Evolutionary conservation across 768 basidiomycete species (phyloP), one percentile per base, ranked within the genome.

Genomic region (Kwoniella botswanensis): DNA sequence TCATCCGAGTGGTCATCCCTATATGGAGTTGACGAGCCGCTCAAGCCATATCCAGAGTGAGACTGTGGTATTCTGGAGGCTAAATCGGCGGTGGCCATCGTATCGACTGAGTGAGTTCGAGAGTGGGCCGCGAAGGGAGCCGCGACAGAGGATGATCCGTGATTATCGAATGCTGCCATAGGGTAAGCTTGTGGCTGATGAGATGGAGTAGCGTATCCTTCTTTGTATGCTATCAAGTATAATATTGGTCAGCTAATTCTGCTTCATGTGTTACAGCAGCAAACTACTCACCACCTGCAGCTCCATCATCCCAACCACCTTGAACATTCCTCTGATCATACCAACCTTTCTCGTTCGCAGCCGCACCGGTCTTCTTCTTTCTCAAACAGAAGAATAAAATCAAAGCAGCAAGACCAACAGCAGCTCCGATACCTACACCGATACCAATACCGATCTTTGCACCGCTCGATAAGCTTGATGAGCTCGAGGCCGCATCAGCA

Each of bases 361-460:
- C 71, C 50, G 42, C 50, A 26, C 68, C 60, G 35, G 68, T 71
- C 69, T 68, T 75, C 72, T 70, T 74, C 65, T 65, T 68, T 63
- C 71, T 66, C 18, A 79, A 29, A 53, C 74, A 75, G 71, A 67
- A 79, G 74, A 79, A 76, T 7, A 71, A 61, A 24, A 79, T 59
- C 67, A 79, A 62, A 65, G 58, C 76, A 22, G 63, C 78, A 43
- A 81, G 67, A 15, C 74, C n/a, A 13, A 65, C 75, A 10, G 72
- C 41, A 21, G 68, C 80, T 18, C 73, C 80, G 46, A 78, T 63
- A 56, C 73, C 80, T 21, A 65, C 76, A 15, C 80, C 78, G 24
- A 75, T 73, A 55, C 74, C 80, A 50, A 79, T 67, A 50, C 78
- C 80, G 66, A 76, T 75, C 63, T 73, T 78, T 1, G 78, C 75